phyloP scores from a whole-genome alignment of 2,329 filamentous ascomycete species.

The Fusarium vanettenii region DNA sequence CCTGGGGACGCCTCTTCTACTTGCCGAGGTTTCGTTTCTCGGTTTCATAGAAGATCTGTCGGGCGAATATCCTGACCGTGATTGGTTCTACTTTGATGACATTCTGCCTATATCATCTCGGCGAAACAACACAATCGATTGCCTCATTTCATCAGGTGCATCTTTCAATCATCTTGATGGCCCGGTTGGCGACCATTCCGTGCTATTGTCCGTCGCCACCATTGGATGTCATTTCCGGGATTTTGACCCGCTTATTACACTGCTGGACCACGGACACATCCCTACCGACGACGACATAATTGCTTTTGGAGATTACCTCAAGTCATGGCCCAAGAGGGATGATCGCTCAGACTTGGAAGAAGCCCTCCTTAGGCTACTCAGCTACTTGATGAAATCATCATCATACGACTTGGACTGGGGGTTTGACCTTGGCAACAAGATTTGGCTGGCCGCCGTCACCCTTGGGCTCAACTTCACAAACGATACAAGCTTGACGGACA shows the following conservation, averaged over 20 bases:
- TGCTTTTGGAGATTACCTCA: neutral
- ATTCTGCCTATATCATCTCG: neutral
- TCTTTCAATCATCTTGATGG: neutral
- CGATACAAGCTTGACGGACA: neutral
- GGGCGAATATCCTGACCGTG: neutral
- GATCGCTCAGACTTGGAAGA: neutral
- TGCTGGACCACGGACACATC: neutral
- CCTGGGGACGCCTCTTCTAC: neutral
- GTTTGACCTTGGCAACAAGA: neutral
- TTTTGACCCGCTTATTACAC: neutral
- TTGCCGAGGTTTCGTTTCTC: neutral
- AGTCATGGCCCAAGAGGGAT: neutral
- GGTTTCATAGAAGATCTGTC: neutral
- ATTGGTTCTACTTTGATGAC: neutral
- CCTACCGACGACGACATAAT: neutral
- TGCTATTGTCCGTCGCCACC: neutral
- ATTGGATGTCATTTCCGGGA: neutral
- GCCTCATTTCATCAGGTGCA: neutral
- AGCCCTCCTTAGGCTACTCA: neutral
- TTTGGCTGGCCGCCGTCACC: neutral
- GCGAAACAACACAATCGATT: neutral
- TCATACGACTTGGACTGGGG: neutral
- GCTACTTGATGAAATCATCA: neutral
- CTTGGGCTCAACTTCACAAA: neutral
- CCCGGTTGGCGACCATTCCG: neutral